phyloP scores from a whole-genome alignment of 2,329 filamentous ascomycete genomes.

The Eutypa lata region DNA sequence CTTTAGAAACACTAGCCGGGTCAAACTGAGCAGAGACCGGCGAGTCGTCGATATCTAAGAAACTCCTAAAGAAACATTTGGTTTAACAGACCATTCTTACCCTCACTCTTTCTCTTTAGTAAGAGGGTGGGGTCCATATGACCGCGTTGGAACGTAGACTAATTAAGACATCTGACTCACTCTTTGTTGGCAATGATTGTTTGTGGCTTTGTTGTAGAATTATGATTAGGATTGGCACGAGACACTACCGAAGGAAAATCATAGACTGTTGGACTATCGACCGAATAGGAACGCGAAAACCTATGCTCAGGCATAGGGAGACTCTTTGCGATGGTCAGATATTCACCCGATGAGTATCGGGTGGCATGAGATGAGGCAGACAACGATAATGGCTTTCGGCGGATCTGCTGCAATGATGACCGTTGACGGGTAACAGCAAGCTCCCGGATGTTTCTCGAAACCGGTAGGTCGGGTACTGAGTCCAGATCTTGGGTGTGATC shows the following conservation, averaged over 20 bases:
- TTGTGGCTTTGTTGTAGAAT: slow-evolving; percentile 16
- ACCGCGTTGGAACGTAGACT: slow-evolving; percentile 22
- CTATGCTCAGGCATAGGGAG: slow-evolving; percentile 49
- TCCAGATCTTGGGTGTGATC: slow-evolving; percentile 24
- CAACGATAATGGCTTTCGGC: slow-evolving; percentile 59
- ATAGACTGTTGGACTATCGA: slow-evolving; percentile 62
- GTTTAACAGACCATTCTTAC: neutral
- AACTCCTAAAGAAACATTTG: slow-evolving; percentile 13
- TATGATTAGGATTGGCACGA: slow-evolving; percentile 18
- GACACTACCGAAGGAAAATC: slow-evolving; percentile 41
- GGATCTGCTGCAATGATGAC: slow-evolving; percentile 37
- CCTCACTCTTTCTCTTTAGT: neutral
- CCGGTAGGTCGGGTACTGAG: slow-evolving; percentile 25
- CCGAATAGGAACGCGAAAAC: slow-evolving; percentile 51
- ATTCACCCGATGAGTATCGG: slow-evolving; percentile 43
- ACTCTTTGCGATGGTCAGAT: slow-evolving; percentile 33
- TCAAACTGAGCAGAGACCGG: slow-evolving; percentile 15
- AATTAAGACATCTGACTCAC: slow-evolving; percentile 31
- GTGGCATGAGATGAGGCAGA: slow-evolving; percentile 51
- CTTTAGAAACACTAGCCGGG: slow-evolving; percentile 15
- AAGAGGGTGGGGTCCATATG: neutral
- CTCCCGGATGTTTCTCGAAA: slow-evolving; percentile 28
- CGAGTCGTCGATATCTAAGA: slow-evolving; percentile 17
- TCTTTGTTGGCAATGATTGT: slow-evolving; percentile 17
- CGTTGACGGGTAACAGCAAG: slow-evolving; percentile 21